Evolutionary conservation across 768 basidiomycete species (phyloP).

Genomic region (Pleurotus djamor): DNA sequence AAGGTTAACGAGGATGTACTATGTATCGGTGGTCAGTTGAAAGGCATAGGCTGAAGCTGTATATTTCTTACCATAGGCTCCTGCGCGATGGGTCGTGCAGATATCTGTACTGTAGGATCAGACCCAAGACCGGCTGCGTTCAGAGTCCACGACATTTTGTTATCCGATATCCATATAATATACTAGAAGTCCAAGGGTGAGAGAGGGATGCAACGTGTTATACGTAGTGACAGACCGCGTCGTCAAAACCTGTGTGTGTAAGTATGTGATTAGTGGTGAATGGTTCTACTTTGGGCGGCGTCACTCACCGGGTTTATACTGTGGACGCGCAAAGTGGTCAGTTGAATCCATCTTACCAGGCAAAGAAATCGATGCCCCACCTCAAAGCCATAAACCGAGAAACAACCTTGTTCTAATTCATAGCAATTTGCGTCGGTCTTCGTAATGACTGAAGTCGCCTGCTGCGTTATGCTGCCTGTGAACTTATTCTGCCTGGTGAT

Average conservation of each 20-base stretch:
- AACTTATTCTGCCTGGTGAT: slow-evolving; percentile 60
- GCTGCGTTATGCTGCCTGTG: slow-evolving; percentile 68
- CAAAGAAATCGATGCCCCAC: slow-evolving; percentile 22
- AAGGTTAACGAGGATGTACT: slow-evolving; percentile 84
- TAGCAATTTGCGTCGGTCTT: slow-evolving; percentile 72
- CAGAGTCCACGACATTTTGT: slow-evolving; percentile 72
- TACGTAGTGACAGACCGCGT: slow-evolving; percentile 41
- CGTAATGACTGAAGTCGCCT: slow-evolving; percentile 76
- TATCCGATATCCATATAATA: slow-evolving; percentile 80
- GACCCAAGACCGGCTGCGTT: slow-evolving; percentile 64
- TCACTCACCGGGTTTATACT: slow-evolving; percentile 40
- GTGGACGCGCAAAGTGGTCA: background rate
- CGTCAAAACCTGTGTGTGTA: slow-evolving; percentile 52
- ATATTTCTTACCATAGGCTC: slow-evolving; percentile 76
- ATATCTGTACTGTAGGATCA: slow-evolving; percentile 58
- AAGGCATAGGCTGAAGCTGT: too few relatives aligned
- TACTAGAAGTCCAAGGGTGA: slow-evolving; percentile 42
- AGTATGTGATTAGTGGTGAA: slow-evolving; percentile 5
- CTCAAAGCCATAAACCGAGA: slow-evolving; percentile 80
- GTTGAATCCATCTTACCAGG: background rate
- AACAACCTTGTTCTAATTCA: slow-evolving; percentile 55
- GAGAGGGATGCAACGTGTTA: background rate
- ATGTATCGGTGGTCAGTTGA: background rate
- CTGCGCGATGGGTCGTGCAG: slow-evolving; percentile 65
- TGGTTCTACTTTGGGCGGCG: background rate